A percentile compares a stretch with the other conserved stretches of the same genome.
Evolutionary conservation across 2,329 filamentous ascomycete species (phyloP).

Genomic region (Alternaria tenuissima): DNA sequence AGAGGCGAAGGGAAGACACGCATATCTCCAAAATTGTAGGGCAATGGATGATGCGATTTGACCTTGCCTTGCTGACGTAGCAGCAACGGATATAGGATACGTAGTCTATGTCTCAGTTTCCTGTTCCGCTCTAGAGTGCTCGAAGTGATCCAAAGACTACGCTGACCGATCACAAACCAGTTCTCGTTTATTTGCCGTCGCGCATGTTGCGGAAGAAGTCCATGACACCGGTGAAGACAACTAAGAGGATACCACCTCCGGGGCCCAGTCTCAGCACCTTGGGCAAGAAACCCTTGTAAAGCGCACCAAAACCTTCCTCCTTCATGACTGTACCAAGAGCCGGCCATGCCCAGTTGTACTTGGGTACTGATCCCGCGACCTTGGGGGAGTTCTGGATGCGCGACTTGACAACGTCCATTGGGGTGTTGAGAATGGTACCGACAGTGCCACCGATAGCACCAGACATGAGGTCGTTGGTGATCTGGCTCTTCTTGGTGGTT

Average conservation of each 20-base stretch:
- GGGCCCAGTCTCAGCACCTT: slow-evolving; percentile 86
- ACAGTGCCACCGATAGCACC: slow-evolving; percentile 88
- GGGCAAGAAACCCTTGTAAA: slow-evolving; percentile 98
- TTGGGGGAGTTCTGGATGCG: slow-evolving; percentile 94
- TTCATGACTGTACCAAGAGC: slow-evolving; percentile 84
- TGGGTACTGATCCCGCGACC: slow-evolving; percentile 79
- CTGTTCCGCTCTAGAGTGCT: not conserved
- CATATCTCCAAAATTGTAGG: no score
- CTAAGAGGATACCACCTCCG: slow-evolving; percentile 77
- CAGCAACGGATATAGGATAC: not conserved
- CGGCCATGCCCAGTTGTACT: slow-evolving; percentile 99
- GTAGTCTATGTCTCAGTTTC: not conserved
- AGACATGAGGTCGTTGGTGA: slow-evolving; percentile 86
- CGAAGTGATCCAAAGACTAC: not conserved
- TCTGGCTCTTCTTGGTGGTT: slow-evolving; percentile 81
- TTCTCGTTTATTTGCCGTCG: slow-evolving; percentile 39
- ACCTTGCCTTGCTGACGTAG: not conserved
- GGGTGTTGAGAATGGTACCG: slow-evolving; percentile 93
- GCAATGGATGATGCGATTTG: not conserved
- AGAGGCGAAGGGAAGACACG: no score
- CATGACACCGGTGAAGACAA: slow-evolving; percentile 87
- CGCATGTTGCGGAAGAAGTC: slow-evolving; percentile 86
- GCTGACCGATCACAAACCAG: not conserved
- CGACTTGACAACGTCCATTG: slow-evolving; percentile 97
- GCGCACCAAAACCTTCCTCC: slow-evolving; percentile 89